Base-by-base conservation (phyloP, 139 green algal species). In the Pedinophyceae sp. region DNA sequence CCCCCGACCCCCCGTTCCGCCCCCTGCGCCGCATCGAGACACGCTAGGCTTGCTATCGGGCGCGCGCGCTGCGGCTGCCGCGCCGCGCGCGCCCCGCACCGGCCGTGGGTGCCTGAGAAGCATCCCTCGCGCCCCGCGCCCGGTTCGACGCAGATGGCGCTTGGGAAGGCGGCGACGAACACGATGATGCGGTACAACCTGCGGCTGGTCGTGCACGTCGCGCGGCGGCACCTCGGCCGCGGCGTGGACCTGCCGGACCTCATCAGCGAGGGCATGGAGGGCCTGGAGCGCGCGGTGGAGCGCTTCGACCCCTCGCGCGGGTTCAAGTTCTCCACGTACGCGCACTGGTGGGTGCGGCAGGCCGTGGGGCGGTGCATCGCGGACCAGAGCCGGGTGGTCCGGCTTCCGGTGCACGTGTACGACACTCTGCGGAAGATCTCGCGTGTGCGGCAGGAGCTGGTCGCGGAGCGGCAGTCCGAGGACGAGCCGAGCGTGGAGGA, bases 151-250 rank as follows among this genome's bases (percentile, higher is more conserved):
- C n/a, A n/a, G n/a, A 43, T 86, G 40, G 22, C 57, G 16, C 63
- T 67, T 2, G 76, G 80, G 16, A 48, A 76, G 30, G 51, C 61
- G 22, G 80, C 82, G 41, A 88, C 86, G 57, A 61, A 79, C 47
- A 28, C 72, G 30, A 95, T 98, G 84, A 62, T 97, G 22, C 62
- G 73, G 39, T 69, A 70, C 60, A 99, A 99, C 77, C 79, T 89
- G 64, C 75, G 88, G 34, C 67, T 99, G 57, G 92, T 99, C 13
- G 70, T 93, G 34, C 81, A 71, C 25, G 78, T 98, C 22, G 86
- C 83, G 27, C 78, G 83, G 53, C 82, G 82, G 57, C 96, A 93
- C 70, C 34, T 67, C 17, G 59, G 69, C 49, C 61, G 66, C 19
- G 79, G 78, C 15, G 46, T 93, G 60, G 50, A 51, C 2, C 59